Evolutionary conservation across 805 yeast genomes (phyloP).

Genomic region (Starmera caribaea): DNA sequence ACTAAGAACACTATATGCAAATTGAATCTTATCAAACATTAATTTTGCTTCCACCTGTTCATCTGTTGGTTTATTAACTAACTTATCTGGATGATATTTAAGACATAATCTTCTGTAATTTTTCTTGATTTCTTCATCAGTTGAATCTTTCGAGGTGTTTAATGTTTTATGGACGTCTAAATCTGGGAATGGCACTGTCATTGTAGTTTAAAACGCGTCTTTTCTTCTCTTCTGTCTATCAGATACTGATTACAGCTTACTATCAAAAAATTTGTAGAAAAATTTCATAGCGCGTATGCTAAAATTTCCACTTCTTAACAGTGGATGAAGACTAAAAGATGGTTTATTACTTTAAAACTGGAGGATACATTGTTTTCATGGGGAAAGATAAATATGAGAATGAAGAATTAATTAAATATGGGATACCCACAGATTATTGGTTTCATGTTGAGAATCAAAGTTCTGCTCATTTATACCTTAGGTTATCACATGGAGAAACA

Average conservation of each 20-base stretch:
- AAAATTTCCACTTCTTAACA: too few species aligned
- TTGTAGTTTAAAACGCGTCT: neutral
- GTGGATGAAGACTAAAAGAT: constrained; percentile 13
- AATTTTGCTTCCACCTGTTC: constrained; percentile 24
- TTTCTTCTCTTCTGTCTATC: neutral
- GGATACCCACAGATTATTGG: constrained; percentile 63
- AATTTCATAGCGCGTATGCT: too few species aligned
- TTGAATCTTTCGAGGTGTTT: constrained; percentile 28
- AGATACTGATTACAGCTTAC: neutral
- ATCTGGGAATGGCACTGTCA: constrained; percentile 36
- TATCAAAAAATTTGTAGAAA: too few species aligned
- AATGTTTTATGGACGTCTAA: constrained; percentile 55
- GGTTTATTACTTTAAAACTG: constrained; percentile 36
- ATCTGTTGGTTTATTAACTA: constrained; percentile 24
- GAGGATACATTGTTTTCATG: constrained; percentile 41
- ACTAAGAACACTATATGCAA: constrained; percentile 60
- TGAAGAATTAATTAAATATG: constrained; percentile 49
- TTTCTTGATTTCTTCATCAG: constrained; percentile 50
- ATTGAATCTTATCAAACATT: constrained; percentile 62
- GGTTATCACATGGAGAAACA: constrained; percentile 36
- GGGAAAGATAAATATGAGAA: constrained; percentile 72
- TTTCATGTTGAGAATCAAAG: constrained; percentile 73
- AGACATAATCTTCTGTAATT: constrained; percentile 59
- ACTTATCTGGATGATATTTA: constrained; percentile 64
- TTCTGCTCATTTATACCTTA: constrained; percentile 68